A percentile compares a stretch with the other conserved stretches of the same genome.
These are phyloP conservation scores for Xylogone sp. DNA, from an alignment of 2,329 filamentous ascomycete species.

Conservation along the genomic window DNA sequence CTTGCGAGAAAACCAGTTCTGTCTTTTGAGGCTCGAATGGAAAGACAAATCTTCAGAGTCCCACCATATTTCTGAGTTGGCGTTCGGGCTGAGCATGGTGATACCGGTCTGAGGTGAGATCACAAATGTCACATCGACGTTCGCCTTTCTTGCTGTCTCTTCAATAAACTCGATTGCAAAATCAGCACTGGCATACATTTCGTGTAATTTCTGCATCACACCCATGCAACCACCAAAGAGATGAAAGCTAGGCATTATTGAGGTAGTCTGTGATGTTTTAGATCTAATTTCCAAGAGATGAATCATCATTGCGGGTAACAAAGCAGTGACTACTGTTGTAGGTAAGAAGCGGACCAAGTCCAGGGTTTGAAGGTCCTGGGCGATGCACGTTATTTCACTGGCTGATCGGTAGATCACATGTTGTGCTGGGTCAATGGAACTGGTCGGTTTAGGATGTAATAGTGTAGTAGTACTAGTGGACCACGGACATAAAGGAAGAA, in stretches of 20 bases:
- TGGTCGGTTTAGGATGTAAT: background rate
- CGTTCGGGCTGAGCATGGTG: too few species aligned
- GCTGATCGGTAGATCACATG: conserved; percentile 71
- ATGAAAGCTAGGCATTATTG: conserved; percentile 58
- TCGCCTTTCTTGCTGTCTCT: background rate
- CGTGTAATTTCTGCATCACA: conserved; percentile 78
- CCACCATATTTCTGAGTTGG: too few species aligned
- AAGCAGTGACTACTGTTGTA: conserved; percentile 81
- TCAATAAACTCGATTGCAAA: conserved; percentile 87
- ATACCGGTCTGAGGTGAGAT: too few species aligned
- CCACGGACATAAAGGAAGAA: conserved; percentile 26
- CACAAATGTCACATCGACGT: too few species aligned
- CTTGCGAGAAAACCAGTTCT: too few species aligned
- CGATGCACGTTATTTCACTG: conserved; percentile 78
- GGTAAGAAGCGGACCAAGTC: conserved; percentile 77
- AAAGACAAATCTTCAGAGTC: too few species aligned
- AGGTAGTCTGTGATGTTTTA: conserved; percentile 63
- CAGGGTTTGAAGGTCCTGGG: conserved; percentile 67
- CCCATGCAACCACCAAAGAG: conserved; percentile 88
- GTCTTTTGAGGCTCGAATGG: too few species aligned
- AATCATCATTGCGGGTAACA: conserved; percentile 86
- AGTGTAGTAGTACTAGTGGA: background rate
- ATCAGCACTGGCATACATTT: conserved; percentile 85
- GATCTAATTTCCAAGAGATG: conserved; percentile 87
- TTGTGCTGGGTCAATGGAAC: conserved; percentile 30